Percentiles rank a stretch among this genome's conserved stretches.
phyloP scores from a whole-genome alignment of 75 land plant genomes.

The Picea sitchensis region DNA sequence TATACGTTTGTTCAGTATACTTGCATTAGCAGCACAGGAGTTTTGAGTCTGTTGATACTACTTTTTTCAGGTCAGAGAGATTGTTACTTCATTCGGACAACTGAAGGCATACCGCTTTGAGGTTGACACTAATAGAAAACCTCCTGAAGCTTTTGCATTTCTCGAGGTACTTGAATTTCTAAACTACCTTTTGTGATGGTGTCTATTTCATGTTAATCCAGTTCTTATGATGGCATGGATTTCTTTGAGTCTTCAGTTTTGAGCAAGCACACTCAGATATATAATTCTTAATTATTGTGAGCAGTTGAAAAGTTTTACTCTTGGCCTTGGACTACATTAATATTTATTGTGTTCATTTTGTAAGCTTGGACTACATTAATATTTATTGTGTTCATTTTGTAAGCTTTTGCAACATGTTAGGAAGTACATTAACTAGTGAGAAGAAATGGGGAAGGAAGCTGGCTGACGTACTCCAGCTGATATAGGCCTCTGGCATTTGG shows the following conservation, averaged over 20 bases:
- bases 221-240: neutral
- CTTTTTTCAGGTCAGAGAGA: slow-evolving; percentile 67
- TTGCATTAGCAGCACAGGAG: neutral
- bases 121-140: slow-evolving; percentile 28
- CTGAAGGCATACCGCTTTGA: slow-evolving; percentile 77
- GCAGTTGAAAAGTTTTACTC: neutral
- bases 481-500: neutral
- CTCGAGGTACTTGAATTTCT: slow-evolving; percentile 57
- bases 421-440: neutral
- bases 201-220: neutral
- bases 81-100: slow-evolving; percentile 79
- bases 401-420: neutral
- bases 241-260: neutral
- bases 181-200: neutral
- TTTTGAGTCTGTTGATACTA: neutral
- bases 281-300: neutral
- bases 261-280: neutral
- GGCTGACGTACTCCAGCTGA: neutral
- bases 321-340: neutral
- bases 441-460: neutral
- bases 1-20: neutral
- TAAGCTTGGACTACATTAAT: too few species aligned
- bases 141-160: slow-evolving; percentile 51
- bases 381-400: neutral
- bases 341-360: neutral